Base-by-base conservation (phyloP, 208 protist genomes). In the Leishmania guyanensis region DNA sequence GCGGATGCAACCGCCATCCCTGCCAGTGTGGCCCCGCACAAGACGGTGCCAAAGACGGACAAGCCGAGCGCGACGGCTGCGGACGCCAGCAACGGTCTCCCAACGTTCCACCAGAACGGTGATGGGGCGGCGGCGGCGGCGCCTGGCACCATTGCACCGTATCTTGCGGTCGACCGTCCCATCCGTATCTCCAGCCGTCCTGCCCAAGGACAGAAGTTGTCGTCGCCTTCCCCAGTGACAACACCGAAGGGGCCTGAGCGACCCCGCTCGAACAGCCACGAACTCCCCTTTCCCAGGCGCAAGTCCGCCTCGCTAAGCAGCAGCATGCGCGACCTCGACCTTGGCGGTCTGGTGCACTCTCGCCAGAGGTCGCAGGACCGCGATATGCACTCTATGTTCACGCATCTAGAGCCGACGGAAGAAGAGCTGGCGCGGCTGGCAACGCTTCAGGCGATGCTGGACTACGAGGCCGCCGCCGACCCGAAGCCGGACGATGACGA, bases 361-460 rank as follows among this genome's bases (percentile, higher is more conserved):
- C 68, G 75, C 1, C 81, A 75, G 58, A 69, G 60, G 69, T 84
- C 81, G 43, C n/a, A 20, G 14, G 81, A 84, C 22, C 75, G 65
- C 17, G 69, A 84, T 3, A 54, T 75, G 46, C 77, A 51, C 50
- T 76, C 64, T 43, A 79, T 77, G 70, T 43, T 77, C 10, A 70
- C 58, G 17, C 68, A 69, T 48, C 72, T 62, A 22, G 76, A 71
- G 50, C 77, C 79, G 60, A 91, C 83, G 20, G 85, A 85, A 33
- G 91, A 92, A 62, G 91, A 93, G 43, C 58, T 96, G 64, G 86
- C 91, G 6, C 85, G 84, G 43, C 82, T 96, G 65, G 87, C 83
- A 22, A 86, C 68, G 20, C 83, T 96, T 54, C 91, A 96, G 83
- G 80, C 93, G 75, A 84, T 88, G 74, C 81, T 92, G 60, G 88